phyloP scores from a whole-genome alignment of 2,329 filamentous ascomycete species.

The Colletotrichum liriopes region DNA sequence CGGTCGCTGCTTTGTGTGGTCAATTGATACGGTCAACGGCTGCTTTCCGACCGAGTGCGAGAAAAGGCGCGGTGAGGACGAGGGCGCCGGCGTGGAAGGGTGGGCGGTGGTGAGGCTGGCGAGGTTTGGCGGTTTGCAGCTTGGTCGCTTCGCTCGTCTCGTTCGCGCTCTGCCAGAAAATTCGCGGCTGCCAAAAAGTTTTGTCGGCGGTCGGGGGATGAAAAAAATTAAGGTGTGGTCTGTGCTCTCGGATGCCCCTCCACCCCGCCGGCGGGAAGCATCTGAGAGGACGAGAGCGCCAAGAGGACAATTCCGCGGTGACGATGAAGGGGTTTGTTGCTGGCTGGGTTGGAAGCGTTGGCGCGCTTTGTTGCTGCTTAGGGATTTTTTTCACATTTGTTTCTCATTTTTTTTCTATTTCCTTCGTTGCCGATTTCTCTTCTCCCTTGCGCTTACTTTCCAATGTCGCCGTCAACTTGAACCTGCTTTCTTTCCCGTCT shows the following conservation, averaged over 20 bases:
- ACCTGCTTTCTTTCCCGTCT: not conserved
- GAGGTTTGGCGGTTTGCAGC: constrained; percentile 30
- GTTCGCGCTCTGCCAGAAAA: constrained; percentile 18
- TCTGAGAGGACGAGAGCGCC: constrained; percentile 34
- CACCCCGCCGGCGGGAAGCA: constrained; percentile 42
- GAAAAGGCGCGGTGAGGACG: not conserved
- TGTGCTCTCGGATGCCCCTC: constrained; percentile 45
- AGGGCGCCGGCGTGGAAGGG: not conserved
- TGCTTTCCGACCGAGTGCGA: not conserved
- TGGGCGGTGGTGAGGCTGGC: constrained; percentile 20
- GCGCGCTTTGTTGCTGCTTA: too few relatives aligned
- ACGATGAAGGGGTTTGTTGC: not conserved
- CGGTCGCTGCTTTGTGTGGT: constrained; percentile 20
- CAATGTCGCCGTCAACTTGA: too few relatives aligned
- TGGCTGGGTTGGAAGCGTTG: not conserved
- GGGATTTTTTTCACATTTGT: too few relatives aligned
- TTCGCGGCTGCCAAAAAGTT: constrained; percentile 44
- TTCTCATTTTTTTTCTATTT: too few relatives aligned
- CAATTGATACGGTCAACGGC: constrained; percentile 11
- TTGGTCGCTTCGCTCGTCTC: constrained; percentile 11
- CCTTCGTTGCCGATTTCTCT: too few relatives aligned
- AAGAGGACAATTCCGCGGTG: not conserved
- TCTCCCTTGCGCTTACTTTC: too few relatives aligned
- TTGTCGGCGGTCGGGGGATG: constrained; percentile 45
- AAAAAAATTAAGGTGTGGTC: constrained; percentile 50